phyloP scores from a whole-genome alignment of 345 rosid species.

The Corchorus capsularis region DNA sequence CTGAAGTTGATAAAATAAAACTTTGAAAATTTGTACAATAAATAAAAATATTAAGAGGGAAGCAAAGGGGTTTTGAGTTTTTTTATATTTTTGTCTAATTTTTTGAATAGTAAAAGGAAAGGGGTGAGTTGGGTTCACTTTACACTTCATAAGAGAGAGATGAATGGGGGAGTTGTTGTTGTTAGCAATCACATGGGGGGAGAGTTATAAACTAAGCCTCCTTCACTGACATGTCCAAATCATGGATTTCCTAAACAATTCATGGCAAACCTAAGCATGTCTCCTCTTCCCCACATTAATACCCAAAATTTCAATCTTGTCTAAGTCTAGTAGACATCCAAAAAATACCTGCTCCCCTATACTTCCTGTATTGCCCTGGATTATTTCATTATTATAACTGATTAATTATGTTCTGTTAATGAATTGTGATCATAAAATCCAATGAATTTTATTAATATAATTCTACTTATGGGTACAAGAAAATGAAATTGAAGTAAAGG shows the following conservation, averaged over 20 bases:
- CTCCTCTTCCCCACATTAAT: slow-evolving; percentile 23
- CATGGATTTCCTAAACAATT: slow-evolving; percentile 36
- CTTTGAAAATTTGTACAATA: background rate
- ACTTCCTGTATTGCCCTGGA: background rate
- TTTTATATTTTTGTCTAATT: background rate
- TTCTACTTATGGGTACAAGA: background rate
- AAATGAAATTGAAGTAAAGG: background rate
- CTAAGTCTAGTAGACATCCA: background rate
- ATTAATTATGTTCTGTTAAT: background rate
- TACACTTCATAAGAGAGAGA: slow-evolving; percentile 36
- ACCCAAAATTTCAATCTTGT: slow-evolving; percentile 25
- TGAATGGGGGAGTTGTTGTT: slow-evolving; percentile 1
- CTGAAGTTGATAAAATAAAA: background rate
- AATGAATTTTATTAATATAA: background rate
- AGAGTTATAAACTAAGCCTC: slow-evolving; percentile 22
- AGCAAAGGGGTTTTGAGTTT: slow-evolving; percentile 20
- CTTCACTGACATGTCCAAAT: slow-evolving; percentile 34
- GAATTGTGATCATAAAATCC: background rate
- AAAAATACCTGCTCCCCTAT: background rate
- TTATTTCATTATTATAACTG: too few relatives aligned
- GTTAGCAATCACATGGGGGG: slow-evolving; percentile 39
- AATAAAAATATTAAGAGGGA: background rate
- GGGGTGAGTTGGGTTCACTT: slow-evolving; percentile 27
- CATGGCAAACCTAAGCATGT: slow-evolving; percentile 34
- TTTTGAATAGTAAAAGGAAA: background rate